Percentiles rank a stretch among this genome's conserved stretches.
These are phyloP conservation scores for Pseudocercospora eumusae DNA, from an alignment of 2,329 filamentous ascomycete species.

Conservation along the genomic window DNA sequence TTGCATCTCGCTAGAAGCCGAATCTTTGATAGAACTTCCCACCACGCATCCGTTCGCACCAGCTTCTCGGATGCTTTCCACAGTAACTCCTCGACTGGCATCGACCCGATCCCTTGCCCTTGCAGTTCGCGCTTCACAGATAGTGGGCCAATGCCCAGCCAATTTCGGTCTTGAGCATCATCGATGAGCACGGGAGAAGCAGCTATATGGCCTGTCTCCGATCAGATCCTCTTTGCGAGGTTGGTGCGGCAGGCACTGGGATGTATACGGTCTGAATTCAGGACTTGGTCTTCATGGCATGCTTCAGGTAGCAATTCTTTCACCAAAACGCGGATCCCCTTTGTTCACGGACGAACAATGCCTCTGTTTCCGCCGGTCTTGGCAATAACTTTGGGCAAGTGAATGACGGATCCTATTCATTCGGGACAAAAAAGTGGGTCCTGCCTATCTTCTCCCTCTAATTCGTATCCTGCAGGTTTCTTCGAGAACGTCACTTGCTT, in stretches of 20 bases:
- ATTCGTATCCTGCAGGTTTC: no score
- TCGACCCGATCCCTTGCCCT: constrained; percentile 13
- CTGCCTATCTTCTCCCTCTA: no score
- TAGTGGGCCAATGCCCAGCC: constrained; percentile 14
- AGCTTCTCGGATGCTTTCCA: not conserved
- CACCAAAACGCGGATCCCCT: no score
- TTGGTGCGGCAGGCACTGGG: no score
- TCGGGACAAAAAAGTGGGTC: no score
- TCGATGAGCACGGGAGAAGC: constrained; percentile 13
- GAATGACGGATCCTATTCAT: no score
- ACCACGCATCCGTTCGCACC: constrained; percentile 14
- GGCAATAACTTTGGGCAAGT: no score
- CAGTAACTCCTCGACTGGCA: not conserved
- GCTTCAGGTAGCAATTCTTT: not conserved
- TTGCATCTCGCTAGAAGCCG: constrained; percentile 9
- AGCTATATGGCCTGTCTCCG: constrained; percentile 13
- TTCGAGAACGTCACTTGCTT: no score
- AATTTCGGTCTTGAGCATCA: not conserved
- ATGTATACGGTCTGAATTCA: constrained; percentile 19
- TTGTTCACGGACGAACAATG: no score
- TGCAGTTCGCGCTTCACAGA: constrained; percentile 9
- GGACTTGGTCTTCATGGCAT: not conserved
- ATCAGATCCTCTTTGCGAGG: not conserved
- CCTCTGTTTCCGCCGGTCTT: no score
- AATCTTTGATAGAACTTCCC: constrained; percentile 12